These are phyloP conservation scores for barrel medic (Medicago truncatula) DNA, from an alignment of 306 rosid genomes.

Conservation along the genomic window DNA sequence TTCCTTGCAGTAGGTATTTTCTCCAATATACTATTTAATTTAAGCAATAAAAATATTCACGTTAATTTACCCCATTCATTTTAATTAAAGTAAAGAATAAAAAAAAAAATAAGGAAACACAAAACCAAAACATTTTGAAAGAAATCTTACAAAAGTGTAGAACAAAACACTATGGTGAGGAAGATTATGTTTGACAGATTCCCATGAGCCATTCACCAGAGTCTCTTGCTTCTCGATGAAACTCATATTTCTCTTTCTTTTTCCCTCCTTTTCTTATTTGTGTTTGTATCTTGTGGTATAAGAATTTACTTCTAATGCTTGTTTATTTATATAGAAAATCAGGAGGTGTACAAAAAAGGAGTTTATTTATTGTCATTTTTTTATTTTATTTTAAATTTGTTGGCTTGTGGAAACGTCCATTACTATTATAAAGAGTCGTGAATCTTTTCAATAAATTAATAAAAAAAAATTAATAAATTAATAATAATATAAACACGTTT, in stretches of 20 bases:
- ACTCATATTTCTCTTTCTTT: neutral
- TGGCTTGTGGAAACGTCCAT: neutral
- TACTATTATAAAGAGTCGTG: neutral
- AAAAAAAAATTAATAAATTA: neutral
- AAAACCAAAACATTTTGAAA: neutral
- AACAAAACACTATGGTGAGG: constrained; percentile 36
- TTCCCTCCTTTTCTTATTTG: neutral
- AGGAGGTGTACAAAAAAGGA: neutral
- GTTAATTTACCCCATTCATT: neutral
- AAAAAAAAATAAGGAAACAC: neutral
- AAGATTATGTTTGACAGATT: constrained; percentile 32
- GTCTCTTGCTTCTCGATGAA: constrained; percentile 39
- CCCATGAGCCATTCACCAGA: constrained; percentile 43
- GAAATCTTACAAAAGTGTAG: constrained; percentile 38
- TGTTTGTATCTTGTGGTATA: neutral
- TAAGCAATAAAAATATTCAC: neutral
- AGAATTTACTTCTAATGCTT: neutral
- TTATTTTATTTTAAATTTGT: neutral
- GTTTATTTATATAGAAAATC: constrained; percentile 10
- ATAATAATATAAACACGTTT: neutral
- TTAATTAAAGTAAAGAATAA: neutral
- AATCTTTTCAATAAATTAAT: neutral
- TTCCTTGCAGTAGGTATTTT: constrained; percentile 36
- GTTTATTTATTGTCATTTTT: neutral
- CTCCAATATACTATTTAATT: constrained; percentile 41